Evolutionary conservation across 1,139 yeast species (phyloP), one percentile per base, ranked within the genome.

Genomic region (Nakaseomyces bracarensis): DNA sequence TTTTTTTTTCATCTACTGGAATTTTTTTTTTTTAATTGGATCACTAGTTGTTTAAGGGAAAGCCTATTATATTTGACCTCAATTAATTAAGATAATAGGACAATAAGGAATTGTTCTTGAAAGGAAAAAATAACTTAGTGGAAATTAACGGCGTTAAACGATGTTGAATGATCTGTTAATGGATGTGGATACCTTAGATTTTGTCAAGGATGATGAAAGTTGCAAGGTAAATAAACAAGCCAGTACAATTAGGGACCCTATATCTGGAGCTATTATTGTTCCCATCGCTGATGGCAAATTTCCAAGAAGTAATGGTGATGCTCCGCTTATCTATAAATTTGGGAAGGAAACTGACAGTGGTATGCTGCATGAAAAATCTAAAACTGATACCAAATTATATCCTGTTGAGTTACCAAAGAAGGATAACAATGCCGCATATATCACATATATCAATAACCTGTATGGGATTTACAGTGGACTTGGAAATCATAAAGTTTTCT

Each of bases 341-440:
- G 66, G 65, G 40, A 70, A 75, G 2, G 57, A 67, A 14, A 55
- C 66, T 3, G 55, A 61, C 14, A 67, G 65, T 35, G 69, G 71
- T 20, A 61, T 63, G 47, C 67, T 70, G 15, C 68, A 67, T 55
- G 59, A 71, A 18, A 57, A 67, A 2, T 59, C 62, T 25, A 56
- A 56, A 25, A 57, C 61, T n/a, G 48, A 52, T 11, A 51, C 48
- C 3, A 60, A 61, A 37, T 45, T 72, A n/a, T 70, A 63, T 47
- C 68, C 72, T 1, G 59, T 67, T 23, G 53, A 50, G 8, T 46
- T 68, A 7, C 68, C 74, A 2, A 60, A 64, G 21, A 43, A 62
- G 13, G 71, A 66, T 33, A 55, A 60, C 13, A 62, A 70, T 1
- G 54, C 53, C 4, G 63, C 60, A 37, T 70, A 65, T 44, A 52